These are phyloP conservation scores for Iodosphaeria phyllophila DNA, from an alignment of 2,329 filamentous ascomycete genomes.

Conservation along the genomic window DNA sequence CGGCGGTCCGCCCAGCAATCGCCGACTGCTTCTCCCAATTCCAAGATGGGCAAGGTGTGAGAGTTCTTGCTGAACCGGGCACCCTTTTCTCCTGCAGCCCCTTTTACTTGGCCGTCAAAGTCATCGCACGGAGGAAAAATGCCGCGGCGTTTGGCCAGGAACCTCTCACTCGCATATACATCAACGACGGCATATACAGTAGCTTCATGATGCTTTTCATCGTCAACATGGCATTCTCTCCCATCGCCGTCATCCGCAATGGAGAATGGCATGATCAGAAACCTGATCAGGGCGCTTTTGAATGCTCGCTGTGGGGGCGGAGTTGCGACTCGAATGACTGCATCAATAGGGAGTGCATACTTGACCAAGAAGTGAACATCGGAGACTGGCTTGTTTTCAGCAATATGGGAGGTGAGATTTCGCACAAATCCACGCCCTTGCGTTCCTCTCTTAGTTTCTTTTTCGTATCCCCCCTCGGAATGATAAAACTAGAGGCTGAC, in stretches of 20 bases:
- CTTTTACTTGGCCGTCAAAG: background rate
- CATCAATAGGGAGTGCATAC: too few species aligned
- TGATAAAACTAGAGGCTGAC: too few species aligned
- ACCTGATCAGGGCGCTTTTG: background rate
- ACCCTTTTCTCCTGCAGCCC: background rate
- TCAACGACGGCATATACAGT: slow-evolving; percentile 1
- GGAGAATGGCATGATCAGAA: background rate
- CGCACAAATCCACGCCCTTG: too few species aligned
- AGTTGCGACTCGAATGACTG: background rate
- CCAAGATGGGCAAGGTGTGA: too few species aligned
- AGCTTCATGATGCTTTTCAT: background rate
- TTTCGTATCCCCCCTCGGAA: too few species aligned
- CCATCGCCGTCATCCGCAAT: background rate
- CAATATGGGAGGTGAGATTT: too few species aligned
- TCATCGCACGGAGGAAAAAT: background rate
- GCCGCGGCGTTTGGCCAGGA: background rate
- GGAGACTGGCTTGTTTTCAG: slow-evolving; percentile 99
- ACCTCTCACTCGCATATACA: background rate
- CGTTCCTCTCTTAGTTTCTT: too few species aligned
- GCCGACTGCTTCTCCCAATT: slow-evolving; percentile 90
- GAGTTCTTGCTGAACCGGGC: too few species aligned
- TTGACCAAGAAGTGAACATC: slow-evolving; percentile 63
- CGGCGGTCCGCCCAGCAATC: slow-evolving; percentile 58
- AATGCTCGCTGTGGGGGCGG: background rate
- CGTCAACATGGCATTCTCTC: background rate